These are phyloP conservation scores for Zygotorulaspora chibaensis DNA, from an alignment of 805 yeast species.

Conservation along the genomic window DNA sequence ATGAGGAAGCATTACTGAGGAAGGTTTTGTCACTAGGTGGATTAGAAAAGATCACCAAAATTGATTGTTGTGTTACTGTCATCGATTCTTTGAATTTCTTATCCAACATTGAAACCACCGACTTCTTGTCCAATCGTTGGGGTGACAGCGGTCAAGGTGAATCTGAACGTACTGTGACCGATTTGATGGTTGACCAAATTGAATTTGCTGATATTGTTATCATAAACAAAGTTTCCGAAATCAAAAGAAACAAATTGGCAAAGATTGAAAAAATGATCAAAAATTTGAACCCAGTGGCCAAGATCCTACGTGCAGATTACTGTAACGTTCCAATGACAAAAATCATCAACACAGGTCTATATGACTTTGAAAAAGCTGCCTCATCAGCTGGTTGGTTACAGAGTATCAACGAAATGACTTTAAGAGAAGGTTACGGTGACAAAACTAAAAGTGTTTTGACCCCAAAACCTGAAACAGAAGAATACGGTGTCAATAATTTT, in stretches of 20 bases:
- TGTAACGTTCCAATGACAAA: slow-evolving; percentile 37
- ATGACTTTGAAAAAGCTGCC: slow-evolving; percentile 41
- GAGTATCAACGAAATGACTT: slow-evolving; percentile 39
- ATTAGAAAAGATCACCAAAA: slow-evolving; percentile 36
- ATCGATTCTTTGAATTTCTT: slow-evolving; percentile 42
- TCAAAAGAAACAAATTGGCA: slow-evolving; percentile 27
- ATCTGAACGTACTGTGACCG: slow-evolving; percentile 43
- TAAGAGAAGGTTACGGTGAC: slow-evolving; percentile 35
- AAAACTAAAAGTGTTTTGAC: slow-evolving; percentile 26
- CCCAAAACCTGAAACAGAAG: slow-evolving; percentile 45
- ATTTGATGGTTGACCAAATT: slow-evolving; percentile 44
- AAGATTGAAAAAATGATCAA: slow-evolving; percentile 36
- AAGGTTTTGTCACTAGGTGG: slow-evolving; percentile 40
- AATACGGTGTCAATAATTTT: slow-evolving; percentile 44
- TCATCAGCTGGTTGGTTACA: slow-evolving; percentile 45
- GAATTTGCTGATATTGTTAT: slow-evolving; percentile 46
- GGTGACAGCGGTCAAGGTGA: slow-evolving; percentile 41
- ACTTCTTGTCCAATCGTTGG: slow-evolving; percentile 40
- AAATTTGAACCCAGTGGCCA: slow-evolving; percentile 43
- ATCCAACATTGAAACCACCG: slow-evolving; percentile 42
- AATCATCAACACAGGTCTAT: slow-evolving; percentile 37
- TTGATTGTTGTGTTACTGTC: slow-evolving; percentile 47
- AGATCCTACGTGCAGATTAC: slow-evolving; percentile 36
- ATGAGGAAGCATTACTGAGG: slow-evolving; percentile 20
- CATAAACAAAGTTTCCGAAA: slow-evolving; percentile 37